Evolutionary conservation across 2,329 filamentous ascomycete species (phyloP), one percentile per base, ranked within the genome.

Genomic region (Aureobasidium uvarum): DNA sequence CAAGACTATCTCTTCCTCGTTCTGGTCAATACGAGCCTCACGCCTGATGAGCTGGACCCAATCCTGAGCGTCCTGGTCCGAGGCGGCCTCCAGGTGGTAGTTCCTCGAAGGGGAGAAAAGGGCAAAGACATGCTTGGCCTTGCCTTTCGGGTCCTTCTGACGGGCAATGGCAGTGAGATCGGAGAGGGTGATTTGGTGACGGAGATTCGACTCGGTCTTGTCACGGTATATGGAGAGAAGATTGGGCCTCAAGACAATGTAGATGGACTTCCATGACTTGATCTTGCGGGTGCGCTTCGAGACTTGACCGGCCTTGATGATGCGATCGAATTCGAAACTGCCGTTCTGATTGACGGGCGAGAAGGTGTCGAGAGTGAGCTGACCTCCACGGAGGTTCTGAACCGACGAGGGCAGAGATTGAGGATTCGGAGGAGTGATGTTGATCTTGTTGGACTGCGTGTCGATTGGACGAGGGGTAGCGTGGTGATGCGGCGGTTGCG

Each of bases 341-440:
- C 95, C 95, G 77, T 96, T 93, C 77, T 96, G 89, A 74, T 94
- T 96, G 69, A 98, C 92, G 5, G 92, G 91, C 36, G 91, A 95
- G 73, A 92, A 87, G 18, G 87, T 83, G 69, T 90, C 86, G 50
- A 89, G 74, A 31, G 80, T 81, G 31, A 86, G 77, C 70, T 85
- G 82, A 64, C 78, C 78, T 28, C 65, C 54, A 25, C 64, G 64
- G 50, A 68, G 62, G n/a, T 43, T 58, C 14, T 45, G 41, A 6
- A 65, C 23, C 11, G 63, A 65, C 14, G 11, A 54, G 48, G 64
- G 65, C 50, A 67, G 43, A 31, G 51, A 64, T 23, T 69, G 68
- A n/a, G 60, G 58, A 11, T 69, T 69, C 41, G 60, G 45, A 16
- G 43, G 56, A n/a, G 59, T 52, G 45, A 59, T 58, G 16, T 23